These are phyloP conservation scores for Daldinia sp. DNA, from an alignment of 2,329 filamentous ascomycete species.

Conservation along the genomic window DNA sequence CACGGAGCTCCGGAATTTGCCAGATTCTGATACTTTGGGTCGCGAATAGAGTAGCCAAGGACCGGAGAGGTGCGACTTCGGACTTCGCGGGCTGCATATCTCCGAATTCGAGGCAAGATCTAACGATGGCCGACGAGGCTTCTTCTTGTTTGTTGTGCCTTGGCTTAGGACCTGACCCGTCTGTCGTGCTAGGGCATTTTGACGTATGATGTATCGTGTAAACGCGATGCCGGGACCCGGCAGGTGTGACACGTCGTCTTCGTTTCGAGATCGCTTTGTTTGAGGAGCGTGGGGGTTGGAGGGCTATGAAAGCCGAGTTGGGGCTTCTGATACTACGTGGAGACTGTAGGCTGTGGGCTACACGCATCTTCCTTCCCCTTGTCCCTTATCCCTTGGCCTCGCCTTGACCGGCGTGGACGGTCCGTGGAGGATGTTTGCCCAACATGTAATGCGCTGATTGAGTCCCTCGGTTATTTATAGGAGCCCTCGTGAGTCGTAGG, in stretches of 20 bases:
- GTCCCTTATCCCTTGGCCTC: neutral
- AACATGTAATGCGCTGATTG: neutral
- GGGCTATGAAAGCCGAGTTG: neutral
- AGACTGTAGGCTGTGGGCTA: neutral
- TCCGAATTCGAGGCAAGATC: slow-evolving; percentile 9
- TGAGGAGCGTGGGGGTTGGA: neutral
- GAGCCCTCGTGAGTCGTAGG: neutral
- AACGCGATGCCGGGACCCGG: neutral
- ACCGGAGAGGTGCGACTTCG: neutral
- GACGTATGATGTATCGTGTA: neutral
- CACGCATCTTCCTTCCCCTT: neutral
- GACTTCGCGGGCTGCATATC: slow-evolving; percentile 8
- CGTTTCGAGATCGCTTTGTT: neutral
- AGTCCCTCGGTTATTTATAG: neutral
- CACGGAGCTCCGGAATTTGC: neutral
- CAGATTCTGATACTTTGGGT: neutral
- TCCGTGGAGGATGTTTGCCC: neutral
- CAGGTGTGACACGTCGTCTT: slow-evolving; percentile 3
- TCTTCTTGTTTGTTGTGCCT: neutral
- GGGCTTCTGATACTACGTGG: neutral
- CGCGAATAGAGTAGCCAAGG: no score
- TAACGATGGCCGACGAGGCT: neutral
- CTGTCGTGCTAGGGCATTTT: slow-evolving; percentile 6
- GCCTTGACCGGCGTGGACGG: neutral
- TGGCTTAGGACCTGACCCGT: neutral